Evolutionary conservation across 345 rosid genomes (phyloP).

Genomic region (Clarkia xantiana): DNA sequence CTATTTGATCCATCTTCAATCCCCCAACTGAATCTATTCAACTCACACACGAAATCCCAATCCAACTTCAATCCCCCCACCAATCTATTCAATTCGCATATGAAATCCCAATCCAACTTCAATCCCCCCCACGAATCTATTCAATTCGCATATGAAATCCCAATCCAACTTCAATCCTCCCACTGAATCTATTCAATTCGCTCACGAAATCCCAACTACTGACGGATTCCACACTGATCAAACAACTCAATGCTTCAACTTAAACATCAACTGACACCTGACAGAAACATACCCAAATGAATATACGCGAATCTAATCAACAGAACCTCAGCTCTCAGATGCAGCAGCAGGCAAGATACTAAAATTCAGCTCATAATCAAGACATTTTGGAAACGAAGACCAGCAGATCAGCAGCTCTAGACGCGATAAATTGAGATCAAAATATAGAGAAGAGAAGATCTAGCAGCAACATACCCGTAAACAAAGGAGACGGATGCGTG

Average conservation of each 20-base stretch:
- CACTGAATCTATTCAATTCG: conserved; percentile 14
- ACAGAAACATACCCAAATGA: neutral
- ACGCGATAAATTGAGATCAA: too few relatives aligned
- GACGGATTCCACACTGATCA: neutral
- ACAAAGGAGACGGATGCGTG: conserved; percentile 7
- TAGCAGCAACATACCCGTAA: conserved; percentile 4
- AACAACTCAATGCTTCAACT: neutral
- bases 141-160: neutral
- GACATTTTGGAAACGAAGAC: neutral
- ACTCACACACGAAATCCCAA: neutral
- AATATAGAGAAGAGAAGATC: too few relatives aligned
- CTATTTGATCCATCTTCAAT: conserved; percentile 52
- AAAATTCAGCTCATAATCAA: neutral
- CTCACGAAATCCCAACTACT: neutral
- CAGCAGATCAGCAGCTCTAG: neutral
- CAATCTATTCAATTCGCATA: conserved; percentile 9
- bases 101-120: conserved; percentile 26
- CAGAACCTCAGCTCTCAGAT: neutral
- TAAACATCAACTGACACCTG: neutral
- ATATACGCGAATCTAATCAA: neutral
- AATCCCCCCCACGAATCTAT: conserved; percentile 20
- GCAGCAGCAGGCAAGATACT: too few relatives aligned
- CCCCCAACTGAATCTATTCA: conserved; percentile 18
- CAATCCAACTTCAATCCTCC: conserved; percentile 36
- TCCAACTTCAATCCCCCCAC: conserved; percentile 10